phyloP scores from a whole-genome alignment of 306 rosid genomes.

The Begonia peltatifolia region DNA sequence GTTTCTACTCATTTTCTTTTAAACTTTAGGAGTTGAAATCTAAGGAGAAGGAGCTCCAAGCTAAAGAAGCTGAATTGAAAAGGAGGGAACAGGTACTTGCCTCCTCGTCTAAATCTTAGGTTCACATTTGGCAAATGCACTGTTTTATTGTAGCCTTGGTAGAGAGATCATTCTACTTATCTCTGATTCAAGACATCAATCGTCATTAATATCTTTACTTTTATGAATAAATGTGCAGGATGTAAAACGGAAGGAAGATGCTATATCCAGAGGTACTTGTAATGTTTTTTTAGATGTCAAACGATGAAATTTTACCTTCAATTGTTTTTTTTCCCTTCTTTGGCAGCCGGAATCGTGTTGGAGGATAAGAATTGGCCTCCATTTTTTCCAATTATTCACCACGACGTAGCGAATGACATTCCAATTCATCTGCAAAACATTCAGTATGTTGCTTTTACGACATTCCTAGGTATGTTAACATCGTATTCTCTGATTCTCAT shows the following conservation, averaged over 20 bases:
- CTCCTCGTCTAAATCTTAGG: background rate
- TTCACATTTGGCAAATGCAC: background rate
- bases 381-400: conserved; percentile 82
- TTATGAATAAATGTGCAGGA: conserved; percentile 31
- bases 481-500: background rate
- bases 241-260: conserved; percentile 69
- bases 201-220: background rate
- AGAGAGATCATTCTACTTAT: background rate
- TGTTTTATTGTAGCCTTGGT: no score
- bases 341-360: conserved; percentile 65
- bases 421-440: conserved; percentile 81
- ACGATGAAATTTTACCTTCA: no score
- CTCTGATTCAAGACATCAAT: background rate
- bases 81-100: conserved; percentile 73
- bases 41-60: conserved; percentile 82
- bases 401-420: conserved; percentile 77
- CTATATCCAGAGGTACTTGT: conserved; percentile 53
- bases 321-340: conserved; percentile 4
- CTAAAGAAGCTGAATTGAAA: conserved; percentile 73
- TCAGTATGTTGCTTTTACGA: conserved; percentile 81
- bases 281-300: background rate
- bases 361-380: conserved; percentile 97
- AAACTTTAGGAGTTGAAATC: conserved; percentile 38
- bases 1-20: background rate
- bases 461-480: conserved; percentile 68